Evolutionary conservation across 495 filamentous ascomycete species (phyloP).

Genomic region (Penicillium pulvis): DNA sequence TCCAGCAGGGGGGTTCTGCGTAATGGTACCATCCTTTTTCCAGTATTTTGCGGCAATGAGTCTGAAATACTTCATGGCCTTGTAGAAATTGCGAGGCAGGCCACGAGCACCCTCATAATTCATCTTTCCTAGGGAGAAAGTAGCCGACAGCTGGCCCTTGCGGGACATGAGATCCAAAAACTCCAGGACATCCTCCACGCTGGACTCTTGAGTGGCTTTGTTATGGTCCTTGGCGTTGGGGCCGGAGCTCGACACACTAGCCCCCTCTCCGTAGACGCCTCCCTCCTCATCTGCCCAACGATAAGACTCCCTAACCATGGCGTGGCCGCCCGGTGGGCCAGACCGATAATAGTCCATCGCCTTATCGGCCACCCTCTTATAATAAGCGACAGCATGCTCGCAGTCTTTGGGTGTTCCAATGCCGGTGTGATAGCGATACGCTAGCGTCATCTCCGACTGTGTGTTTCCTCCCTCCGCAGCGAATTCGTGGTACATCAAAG

Average conservation of each 20-base stretch:
- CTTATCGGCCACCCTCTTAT: slow-evolving; percentile 93
- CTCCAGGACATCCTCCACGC: slow-evolving; percentile 90
- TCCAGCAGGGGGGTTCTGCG: slow-evolving; percentile 50
- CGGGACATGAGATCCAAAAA: slow-evolving; percentile 92
- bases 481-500: slow-evolving; percentile 91
- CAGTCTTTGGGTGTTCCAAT: slow-evolving; percentile 86
- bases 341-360: slow-evolving; percentile 82
- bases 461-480: slow-evolving; percentile 84
- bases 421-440: slow-evolving; percentile 81
- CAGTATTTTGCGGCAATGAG: slow-evolving; percentile 84
- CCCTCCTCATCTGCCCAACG: slow-evolving; percentile 82
- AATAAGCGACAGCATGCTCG: slow-evolving; percentile 81
- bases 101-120: slow-evolving; percentile 87
- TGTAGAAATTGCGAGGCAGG: slow-evolving; percentile 69
- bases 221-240: slow-evolving; percentile 73
- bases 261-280: slow-evolving; percentile 93
- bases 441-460: slow-evolving; percentile 90
- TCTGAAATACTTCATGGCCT: slow-evolving; percentile 81
- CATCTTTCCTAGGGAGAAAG: slow-evolving; percentile 82
- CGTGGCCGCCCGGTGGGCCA: slow-evolving; percentile 86
- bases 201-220: slow-evolving; percentile 73
- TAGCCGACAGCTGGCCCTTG: slow-evolving; percentile 91
- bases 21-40: slow-evolving; percentile 70
- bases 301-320: slow-evolving; percentile 73
- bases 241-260: slow-evolving; percentile 89